Percentiles rank a stretch among this genome's conserved stretches.
Evolutionary conservation across 2,329 filamentous ascomycete species (phyloP).

Genomic region (Dendrostoma leiphaemia): DNA sequence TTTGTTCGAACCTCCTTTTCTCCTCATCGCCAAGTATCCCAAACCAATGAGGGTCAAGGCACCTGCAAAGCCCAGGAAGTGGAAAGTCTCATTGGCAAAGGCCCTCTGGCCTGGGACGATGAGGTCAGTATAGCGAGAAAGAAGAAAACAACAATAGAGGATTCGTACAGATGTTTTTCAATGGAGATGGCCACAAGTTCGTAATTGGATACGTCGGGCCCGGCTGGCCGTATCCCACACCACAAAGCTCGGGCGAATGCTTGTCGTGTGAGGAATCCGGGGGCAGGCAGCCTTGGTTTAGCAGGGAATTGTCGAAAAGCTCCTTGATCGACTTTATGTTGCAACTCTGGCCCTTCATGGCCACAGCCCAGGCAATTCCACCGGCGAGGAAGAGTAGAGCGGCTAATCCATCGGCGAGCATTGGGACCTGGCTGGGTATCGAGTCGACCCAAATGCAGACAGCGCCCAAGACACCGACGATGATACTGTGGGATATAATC

Average conservation of each 20-base stretch:
- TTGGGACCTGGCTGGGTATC: slow-evolving; percentile 26
- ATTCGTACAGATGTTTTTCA: background rate
- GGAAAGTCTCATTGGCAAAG: slow-evolving; percentile 5
- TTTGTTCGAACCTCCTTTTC: slow-evolving; percentile 1
- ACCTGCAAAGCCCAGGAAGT: background rate
- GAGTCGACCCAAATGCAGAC: slow-evolving; percentile 27
- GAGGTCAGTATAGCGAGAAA: too few species aligned
- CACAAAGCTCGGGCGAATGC: too few species aligned
- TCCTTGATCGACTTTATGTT: background rate
- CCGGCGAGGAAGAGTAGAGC: slow-evolving; percentile 31
- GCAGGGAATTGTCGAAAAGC: background rate
- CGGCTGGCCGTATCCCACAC: too few species aligned
- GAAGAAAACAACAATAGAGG: too few species aligned
- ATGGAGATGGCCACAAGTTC: background rate
- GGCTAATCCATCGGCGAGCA: slow-evolving; percentile 27
- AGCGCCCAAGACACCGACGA: slow-evolving; percentile 28
- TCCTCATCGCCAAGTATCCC: slow-evolving; percentile 1
- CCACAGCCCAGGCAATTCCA: slow-evolving; percentile 25
- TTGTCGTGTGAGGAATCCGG: background rate
- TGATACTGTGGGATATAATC: slow-evolving; percentile 18
- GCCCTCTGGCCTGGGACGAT: slow-evolving; percentile 2
- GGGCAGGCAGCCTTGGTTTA: slow-evolving; percentile 2
- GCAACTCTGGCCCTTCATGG: slow-evolving; percentile 6
- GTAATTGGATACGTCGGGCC: too few species aligned
- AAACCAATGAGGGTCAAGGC: background rate